Conservation (phyloP, 2,329 filamentous ascomycete species). For the Ilyonectria robusta region DNA sequence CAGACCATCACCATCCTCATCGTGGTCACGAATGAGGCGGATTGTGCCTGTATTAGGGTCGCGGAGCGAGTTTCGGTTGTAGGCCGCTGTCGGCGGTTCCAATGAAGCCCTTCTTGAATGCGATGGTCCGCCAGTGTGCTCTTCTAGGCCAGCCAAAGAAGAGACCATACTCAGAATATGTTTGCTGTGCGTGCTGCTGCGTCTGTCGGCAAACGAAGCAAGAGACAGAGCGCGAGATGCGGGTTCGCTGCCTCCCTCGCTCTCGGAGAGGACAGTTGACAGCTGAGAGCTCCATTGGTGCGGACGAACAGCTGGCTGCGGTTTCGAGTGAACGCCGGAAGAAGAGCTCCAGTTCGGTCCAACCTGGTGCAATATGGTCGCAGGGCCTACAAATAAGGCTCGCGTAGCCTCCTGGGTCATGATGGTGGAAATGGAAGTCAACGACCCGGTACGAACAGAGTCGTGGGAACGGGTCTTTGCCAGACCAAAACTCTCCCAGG, state of each 20-base stretch:
- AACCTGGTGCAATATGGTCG: conserved; percentile 45
- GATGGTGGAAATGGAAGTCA: conserved; percentile 69
- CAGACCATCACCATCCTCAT: conserved; percentile 76
- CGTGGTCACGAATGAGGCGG: conserved; percentile 69
- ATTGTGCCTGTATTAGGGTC: conserved; percentile 53
- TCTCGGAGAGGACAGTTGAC: conserved; percentile 75
- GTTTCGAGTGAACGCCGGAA: conserved; percentile 19
- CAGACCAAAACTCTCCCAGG: conserved; percentile 64
- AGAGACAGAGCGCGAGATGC: conserved; percentile 64
- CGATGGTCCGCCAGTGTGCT: conserved; percentile 52
- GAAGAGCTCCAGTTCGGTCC: conserved; percentile 43
- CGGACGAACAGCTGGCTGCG: conserved; percentile 50
- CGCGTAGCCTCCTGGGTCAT: conserved; percentile 64
- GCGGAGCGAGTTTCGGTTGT: conserved; percentile 56
- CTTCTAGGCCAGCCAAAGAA: conserved; percentile 62
- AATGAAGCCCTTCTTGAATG: conserved; percentile 62
- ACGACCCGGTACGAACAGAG: conserved; percentile 66
- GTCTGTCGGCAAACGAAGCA: conserved; percentile 59
- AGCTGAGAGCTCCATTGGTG: conserved; percentile 76
- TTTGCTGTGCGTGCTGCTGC: conserved; percentile 67
- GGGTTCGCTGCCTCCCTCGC: conserved; percentile 66
- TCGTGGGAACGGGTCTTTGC: conserved; percentile 67
- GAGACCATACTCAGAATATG: conserved; percentile 72
- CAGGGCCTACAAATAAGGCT: conserved; percentile 50
- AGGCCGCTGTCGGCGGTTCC: conserved; percentile 64